Evolutionary conservation across 2,329 filamentous ascomycete species (phyloP), one percentile per base, ranked within the genome.

Genomic region (Pestalotiopsis sp.): DNA sequence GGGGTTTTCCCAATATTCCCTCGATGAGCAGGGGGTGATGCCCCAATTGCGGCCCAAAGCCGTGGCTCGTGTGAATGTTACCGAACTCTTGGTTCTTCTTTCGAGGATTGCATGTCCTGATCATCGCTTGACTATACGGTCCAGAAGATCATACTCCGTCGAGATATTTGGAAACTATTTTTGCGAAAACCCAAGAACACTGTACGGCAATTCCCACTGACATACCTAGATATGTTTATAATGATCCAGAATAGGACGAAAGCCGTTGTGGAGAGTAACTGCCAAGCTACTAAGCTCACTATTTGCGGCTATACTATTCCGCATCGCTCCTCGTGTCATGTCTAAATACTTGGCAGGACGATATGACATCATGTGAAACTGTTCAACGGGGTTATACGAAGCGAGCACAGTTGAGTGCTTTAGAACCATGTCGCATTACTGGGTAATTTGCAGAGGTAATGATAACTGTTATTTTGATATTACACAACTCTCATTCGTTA

Each of bases 401-500:
- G 45, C 45, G 45, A 11, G 45, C 45, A n/a, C 9, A n/a, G 6
- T 14, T 13, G 17, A 45, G 41, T 13, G 3, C 41, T 14, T 45
- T 45, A 9, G 45, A n/a, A n/a, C 17, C 13, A 2, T n/a, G 20
- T 52, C 17, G 17, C 20, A 3, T 52, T 52, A n/a, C 17, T 52
- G 9, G 7, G n/a, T 20, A n/a, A n/a, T 31, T 31, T 31, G 17
- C n/a, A 7, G 6, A 17, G 17, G 12, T 12, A 14, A 31, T 23
- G 20, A 27, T 5, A 27, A 27, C 14, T 59, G 31, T 59, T 59
- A 13, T 5, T 25, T 25, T 23, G 13, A 27, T 7, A 59, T 38
- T 62, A 41, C 38, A 62, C 59, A n/a, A 62, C 20, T 39, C 4
- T 62, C 59, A 63, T 17, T 63, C 25, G 27, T 20, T 63, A 45